Conservation (phyloP, 2,329 filamentous ascomycete genomes). For the Neofusicoccum kwambonambiense region DNA sequence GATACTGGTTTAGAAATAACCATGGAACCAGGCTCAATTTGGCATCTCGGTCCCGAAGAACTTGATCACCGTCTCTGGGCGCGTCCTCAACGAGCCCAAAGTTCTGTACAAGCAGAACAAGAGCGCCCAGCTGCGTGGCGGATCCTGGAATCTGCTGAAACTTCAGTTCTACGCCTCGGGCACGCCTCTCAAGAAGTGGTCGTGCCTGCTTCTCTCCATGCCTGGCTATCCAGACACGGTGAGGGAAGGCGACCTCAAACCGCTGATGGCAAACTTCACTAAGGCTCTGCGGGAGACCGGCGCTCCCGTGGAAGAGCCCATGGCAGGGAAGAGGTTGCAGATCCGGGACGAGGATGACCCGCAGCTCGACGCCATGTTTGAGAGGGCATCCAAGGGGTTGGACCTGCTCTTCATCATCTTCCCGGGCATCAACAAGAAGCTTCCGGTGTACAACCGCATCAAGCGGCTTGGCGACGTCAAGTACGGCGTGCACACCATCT, state of each 20-base stretch:
- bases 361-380: constrained; percentile 40
- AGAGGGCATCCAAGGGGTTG: constrained; percentile 67
- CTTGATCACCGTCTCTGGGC: constrained; percentile 70
- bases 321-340: constrained; percentile 57
- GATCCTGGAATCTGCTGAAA: constrained; percentile 67
- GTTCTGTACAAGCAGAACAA: constrained; percentile 56
- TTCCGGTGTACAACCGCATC: constrained; percentile 30
- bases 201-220: background rate
- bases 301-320: constrained; percentile 68
- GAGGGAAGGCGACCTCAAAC: background rate
- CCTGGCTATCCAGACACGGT: background rate
- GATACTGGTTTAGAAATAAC: background rate
- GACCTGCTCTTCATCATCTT: constrained; percentile 29
- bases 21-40: constrained; percentile 43
- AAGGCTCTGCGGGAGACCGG: constrained; percentile 68
- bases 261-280: constrained; percentile 44
- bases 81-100: constrained; percentile 62
- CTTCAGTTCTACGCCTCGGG: background rate
- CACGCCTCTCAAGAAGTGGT: constrained; percentile 6
- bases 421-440: constrained; percentile 25
- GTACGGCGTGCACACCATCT: constrained; percentile 26
- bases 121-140: constrained; percentile 44
- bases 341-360: constrained; percentile 32
- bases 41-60: constrained; percentile 60
- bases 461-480: constrained; percentile 25